Conservation (phyloP, 768 basidiomycete species). For the Podaxis carcinomalis region DNA sequence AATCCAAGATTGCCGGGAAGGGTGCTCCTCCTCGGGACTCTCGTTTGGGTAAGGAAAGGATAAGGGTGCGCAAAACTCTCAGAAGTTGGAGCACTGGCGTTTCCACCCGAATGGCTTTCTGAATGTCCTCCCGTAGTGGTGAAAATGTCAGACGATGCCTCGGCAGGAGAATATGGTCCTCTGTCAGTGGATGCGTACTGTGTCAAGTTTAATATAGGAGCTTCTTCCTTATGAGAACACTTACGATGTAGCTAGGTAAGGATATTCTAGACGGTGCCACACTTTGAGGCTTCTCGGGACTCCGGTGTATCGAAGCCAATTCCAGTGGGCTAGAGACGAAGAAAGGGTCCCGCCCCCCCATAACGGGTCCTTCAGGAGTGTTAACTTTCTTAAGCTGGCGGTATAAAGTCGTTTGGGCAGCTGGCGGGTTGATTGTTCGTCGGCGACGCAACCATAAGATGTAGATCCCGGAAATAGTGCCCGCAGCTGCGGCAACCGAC, state of each 20-base stretch:
- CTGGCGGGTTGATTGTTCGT: background rate
- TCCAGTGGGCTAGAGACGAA: conserved; percentile 4
- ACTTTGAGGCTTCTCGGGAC: background rate
- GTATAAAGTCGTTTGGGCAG: background rate
- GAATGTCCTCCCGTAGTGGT: background rate
- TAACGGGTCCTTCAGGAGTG: background rate
- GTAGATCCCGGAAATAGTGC: background rate
- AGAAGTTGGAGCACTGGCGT: background rate
- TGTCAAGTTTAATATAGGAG: background rate
- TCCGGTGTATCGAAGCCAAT: background rate
- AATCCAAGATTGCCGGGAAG: background rate
- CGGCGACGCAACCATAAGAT: background rate
- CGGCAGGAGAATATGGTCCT: conserved; percentile 10
- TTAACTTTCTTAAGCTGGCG: background rate
- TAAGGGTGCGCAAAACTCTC: background rate
- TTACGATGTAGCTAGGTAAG: background rate
- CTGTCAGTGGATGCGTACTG: background rate
- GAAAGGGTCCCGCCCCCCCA: background rate
- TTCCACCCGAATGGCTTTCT: background rate
- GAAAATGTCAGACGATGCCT: conserved; percentile 9
- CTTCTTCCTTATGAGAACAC: background rate
- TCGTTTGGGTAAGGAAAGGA: background rate
- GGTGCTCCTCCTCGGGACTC: background rate
- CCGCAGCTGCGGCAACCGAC: background rate
- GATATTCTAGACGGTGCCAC: background rate